Evolutionary conservation across 257 asterid genomes (phyloP), one percentile per base, ranked within the genome.

Genomic region (Buddleja alternifolia): DNA sequence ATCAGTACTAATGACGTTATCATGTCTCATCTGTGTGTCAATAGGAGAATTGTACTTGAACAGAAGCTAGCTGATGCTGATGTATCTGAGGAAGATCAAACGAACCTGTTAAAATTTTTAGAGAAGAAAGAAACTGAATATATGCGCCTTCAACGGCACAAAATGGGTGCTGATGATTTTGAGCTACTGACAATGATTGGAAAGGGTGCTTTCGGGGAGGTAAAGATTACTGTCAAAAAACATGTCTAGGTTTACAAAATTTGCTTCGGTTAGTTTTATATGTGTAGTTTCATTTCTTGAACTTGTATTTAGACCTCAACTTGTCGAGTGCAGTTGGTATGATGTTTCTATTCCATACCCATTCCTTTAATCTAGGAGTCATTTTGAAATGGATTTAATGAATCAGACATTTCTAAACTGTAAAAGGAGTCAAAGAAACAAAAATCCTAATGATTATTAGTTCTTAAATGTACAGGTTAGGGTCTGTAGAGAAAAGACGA

Each of bases 91-190:
- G 95, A 87, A 74, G 95, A 87, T 79, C 95, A 87, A 79, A 77
- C 63, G 60, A 87, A 85, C 74, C 80, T 87, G 21, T 69, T 87
- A 62, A 87, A 85, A 63, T 85, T 81, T 64, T 76, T 85, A 51
- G 95, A 87, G 81, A 83, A 85, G 79, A 85, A 87, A 74, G 95
- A 87, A 79, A 87, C 91, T 23, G 95, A 87, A 73, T 87, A 87
- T 60, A 87, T 87, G 95, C 91, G 95, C 63, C 88, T 87, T 62
- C 91, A 85, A 66, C 83, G 95, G 78, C 95, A 85, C 76, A 87
- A 85, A 85, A 87, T 85, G 89, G 84, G 85, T 64, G 87, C 77
- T 59, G 94, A 81, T 64, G 60, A 47, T 48, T 65, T 68, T 32
- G 55, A 87, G 75, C 70, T 87, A 63, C 41, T 61, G 47, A 71